Percentiles rank a stretch among this genome's conserved stretches.
Evolutionary conservation across 306 rosid genomes (phyloP).

Genomic region (Potentilla sterilis): DNA sequence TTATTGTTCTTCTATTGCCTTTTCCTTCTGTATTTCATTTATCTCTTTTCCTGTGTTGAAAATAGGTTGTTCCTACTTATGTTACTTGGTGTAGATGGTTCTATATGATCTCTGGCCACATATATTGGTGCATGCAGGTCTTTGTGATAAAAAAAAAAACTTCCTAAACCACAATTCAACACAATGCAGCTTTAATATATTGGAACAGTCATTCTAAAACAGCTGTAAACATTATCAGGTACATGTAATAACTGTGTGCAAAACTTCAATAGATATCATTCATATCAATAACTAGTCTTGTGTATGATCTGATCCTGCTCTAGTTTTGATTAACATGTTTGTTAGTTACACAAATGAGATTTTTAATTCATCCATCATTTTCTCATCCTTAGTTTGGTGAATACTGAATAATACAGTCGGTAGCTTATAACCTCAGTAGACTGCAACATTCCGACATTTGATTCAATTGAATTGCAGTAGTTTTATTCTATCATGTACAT

Average conservation of each 20-base stretch:
- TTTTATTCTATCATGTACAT: no score
- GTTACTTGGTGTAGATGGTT: not conserved
- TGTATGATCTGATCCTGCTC: not conserved
- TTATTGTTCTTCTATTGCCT: not conserved
- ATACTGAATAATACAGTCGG: no score
- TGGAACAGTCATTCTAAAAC: slow-evolving; percentile 4
- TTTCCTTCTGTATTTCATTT: no score
- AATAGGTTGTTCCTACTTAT: not conserved
- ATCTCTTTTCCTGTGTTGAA: no score
- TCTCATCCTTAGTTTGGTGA: slow-evolving; percentile 13
- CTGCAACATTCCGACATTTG: no score
- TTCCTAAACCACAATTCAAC: not conserved
- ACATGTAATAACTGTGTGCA: not conserved
- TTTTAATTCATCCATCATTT: not conserved
- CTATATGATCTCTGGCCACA: not conserved
- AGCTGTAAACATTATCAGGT: not conserved
- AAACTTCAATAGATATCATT: not conserved
- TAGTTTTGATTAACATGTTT: not conserved
- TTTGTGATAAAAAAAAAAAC: not conserved
- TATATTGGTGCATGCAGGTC: not conserved
- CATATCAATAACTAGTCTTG: not conserved
- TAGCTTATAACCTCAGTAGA: no score
- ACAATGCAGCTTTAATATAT: not conserved
- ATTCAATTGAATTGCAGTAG: no score
- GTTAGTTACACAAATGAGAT: not conserved